Conservation (phyloP, 208 protist species). For the Trypanosoma avium region DNA sequence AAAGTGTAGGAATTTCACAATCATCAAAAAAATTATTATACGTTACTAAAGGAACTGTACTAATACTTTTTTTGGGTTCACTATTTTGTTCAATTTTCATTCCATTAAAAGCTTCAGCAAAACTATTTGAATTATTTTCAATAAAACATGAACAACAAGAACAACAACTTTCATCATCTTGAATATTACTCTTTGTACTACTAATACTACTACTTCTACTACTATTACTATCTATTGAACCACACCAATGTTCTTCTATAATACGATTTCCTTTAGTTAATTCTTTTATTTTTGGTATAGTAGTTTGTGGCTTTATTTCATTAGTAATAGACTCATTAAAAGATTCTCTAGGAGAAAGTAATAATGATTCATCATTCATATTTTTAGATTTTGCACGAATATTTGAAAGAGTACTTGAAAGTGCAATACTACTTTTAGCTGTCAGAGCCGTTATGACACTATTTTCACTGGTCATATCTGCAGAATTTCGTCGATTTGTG, state of each 20-base stretch:
- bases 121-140: not conserved
- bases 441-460: not conserved
- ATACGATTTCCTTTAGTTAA: not conserved
- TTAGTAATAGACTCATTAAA: not conserved
- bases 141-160: constrained; percentile 11
- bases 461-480: not conserved
- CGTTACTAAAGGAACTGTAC: not conserved
- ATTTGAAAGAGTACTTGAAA: constrained; percentile 12
- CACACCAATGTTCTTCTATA: constrained; percentile 8
- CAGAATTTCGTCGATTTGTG: not conserved
- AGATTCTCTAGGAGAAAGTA: not conserved
- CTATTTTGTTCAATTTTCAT: not conserved
- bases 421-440: constrained; percentile 5
- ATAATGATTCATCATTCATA: not conserved
- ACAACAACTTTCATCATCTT: constrained; percentile 16
- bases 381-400: constrained; percentile 4
- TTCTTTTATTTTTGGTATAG: not conserved
- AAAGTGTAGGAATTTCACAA: constrained; percentile 48
- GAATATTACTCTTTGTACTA: not conserved
- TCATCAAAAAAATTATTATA: constrained; percentile 32
- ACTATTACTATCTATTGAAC: not conserved
- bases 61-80: not conserved
- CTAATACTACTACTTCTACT: not conserved
- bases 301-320: not conserved
- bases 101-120: not conserved